These are phyloP conservation scores for Stephania japonica DNA, from an alignment of 164 flowering plant genomes.

Conservation along the genomic window DNA sequence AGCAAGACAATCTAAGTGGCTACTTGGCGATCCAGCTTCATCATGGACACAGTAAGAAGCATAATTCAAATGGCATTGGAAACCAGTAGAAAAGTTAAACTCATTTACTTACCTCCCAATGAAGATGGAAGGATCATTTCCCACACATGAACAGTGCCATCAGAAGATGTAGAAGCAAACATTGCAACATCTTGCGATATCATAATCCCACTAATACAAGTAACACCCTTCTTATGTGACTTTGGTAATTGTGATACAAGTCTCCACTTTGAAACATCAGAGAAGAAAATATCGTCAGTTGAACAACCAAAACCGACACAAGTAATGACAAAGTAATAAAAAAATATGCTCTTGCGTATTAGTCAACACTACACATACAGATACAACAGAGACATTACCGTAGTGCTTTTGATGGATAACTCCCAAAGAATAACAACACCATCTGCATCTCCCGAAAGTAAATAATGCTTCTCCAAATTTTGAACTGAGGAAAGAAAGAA, in stretches of 20 bases:
- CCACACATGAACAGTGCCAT: slow-evolving; percentile 69
- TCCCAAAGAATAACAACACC: slow-evolving; percentile 84
- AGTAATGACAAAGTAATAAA: background rate
- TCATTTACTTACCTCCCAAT: slow-evolving; percentile 43
- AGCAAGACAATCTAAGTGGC: background rate
- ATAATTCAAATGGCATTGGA: background rate
- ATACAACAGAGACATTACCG: slow-evolving; percentile 33
- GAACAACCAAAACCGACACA: background rate
- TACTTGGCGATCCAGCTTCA: background rate
- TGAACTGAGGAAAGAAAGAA: slow-evolving; percentile 39
- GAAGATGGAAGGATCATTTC: slow-evolving; percentile 50
- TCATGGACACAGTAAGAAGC: background rate
- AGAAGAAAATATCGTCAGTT: background rate
- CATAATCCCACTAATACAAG: slow-evolving; percentile 74
- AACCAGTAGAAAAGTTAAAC: background rate
- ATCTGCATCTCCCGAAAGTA: slow-evolving; percentile 85
- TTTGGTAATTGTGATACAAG: slow-evolving; percentile 60
- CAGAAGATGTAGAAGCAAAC: slow-evolving; percentile 86
- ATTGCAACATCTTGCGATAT: slow-evolving; percentile 52
- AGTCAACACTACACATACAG: background rate
- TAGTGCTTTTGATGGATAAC: slow-evolving; percentile 38
- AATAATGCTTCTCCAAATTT: slow-evolving; percentile 49
- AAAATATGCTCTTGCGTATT: background rate
- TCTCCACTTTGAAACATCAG: slow-evolving; percentile 59
- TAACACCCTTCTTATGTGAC: slow-evolving; percentile 83